A percentile compares a stretch with the other conserved stretches of the same genome.
Conservation (phyloP, 768 basidiomycete genomes). For the Mycena rebaudengoi region DNA sequence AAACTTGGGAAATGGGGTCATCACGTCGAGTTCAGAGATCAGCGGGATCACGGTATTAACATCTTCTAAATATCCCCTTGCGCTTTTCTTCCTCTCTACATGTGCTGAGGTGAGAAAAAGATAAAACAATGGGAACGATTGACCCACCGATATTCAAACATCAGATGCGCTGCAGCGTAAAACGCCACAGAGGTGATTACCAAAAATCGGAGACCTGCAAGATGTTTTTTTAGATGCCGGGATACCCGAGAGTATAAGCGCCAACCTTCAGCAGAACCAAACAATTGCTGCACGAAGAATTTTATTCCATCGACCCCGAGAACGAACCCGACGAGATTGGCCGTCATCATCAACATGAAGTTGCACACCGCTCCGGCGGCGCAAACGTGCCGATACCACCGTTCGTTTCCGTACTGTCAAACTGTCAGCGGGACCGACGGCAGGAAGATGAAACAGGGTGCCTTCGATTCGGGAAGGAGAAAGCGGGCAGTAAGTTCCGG, state of each 20-base stretch:
- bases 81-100: background rate
- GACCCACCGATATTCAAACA: constrained; percentile 94
- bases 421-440: background rate
- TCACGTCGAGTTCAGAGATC: no score
- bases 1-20: no score
- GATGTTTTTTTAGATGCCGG: background rate
- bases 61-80: background rate
- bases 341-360: constrained; percentile 87
- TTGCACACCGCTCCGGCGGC: constrained; percentile 87
- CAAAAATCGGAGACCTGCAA: constrained; percentile 73
- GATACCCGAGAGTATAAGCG: no score
- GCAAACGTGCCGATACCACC: constrained; percentile 90
- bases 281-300: constrained; percentile 70
- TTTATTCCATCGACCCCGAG: constrained; percentile 83
- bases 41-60: no score
- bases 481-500: constrained; percentile 79
- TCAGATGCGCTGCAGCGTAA: constrained; percentile 87
- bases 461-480: constrained; percentile 71
- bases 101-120: no score
- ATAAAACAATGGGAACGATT: background rate
- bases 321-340: constrained; percentile 96
- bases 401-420: constrained; percentile 65
- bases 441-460: constrained; percentile 41
- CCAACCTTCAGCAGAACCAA: constrained; percentile 73
- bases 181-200: constrained; percentile 65